Conservation (phyloP, 106 monocot species). For the Alisma plantagoaquatica region DNA sequence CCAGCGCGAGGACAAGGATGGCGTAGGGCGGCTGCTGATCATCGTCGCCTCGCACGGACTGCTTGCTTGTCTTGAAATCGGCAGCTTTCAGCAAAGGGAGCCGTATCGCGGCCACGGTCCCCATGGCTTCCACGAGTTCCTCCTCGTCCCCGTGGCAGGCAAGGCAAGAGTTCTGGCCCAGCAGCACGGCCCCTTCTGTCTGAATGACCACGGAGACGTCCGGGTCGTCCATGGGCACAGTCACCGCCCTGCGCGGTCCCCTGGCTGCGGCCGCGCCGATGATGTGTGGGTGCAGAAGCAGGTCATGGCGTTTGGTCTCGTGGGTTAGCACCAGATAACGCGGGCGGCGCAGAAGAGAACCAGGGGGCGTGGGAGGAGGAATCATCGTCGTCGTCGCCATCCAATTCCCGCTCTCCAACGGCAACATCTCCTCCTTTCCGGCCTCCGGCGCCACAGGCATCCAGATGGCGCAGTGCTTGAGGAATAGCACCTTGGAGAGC, state of each 20-base stretch:
- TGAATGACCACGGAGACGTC: slow-evolving; percentile 1
- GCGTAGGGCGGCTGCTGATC: too few species aligned
- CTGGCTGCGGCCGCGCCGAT: not conserved
- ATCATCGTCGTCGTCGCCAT: not conserved
- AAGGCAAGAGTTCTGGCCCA: slow-evolving; percentile 4
- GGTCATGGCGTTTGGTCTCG: not conserved
- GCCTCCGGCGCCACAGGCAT: too few species aligned
- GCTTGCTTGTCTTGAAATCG: too few species aligned
- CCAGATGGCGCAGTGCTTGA: slow-evolving; percentile 14
- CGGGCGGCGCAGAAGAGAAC: too few species aligned
- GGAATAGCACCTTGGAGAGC: slow-evolving; percentile 10
- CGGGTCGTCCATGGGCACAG: slow-evolving; percentile 1
- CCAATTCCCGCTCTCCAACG: not conserved
- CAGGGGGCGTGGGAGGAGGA: too few species aligned
- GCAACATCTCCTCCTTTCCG: too few species aligned
- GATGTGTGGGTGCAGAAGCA: not conserved
- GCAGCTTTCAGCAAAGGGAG: too few species aligned
- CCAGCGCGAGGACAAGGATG: too few species aligned
- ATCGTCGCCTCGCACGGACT: too few species aligned
- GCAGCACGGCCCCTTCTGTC: not conserved
- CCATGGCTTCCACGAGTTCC: not conserved
- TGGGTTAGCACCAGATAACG: not conserved
- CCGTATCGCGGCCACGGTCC: too few species aligned
- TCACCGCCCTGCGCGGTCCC: not conserved
- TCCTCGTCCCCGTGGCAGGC: not conserved